Evolutionary conservation across 208 protist genomes (phyloP).

Genomic region (Hexamita inflata): DNA sequence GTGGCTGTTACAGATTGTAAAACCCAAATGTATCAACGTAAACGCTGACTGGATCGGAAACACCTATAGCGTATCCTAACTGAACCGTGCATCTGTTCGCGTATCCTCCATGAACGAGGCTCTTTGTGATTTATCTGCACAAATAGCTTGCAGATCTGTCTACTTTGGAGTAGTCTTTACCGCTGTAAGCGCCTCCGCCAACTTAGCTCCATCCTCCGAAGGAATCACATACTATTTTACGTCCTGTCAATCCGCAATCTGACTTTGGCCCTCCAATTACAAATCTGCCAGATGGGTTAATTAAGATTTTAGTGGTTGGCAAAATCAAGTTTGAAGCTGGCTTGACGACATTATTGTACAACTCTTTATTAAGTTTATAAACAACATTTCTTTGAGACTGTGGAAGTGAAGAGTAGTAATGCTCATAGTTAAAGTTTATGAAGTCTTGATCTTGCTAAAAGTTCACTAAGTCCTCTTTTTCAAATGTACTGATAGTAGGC

Average conservation of each 20-base stretch:
- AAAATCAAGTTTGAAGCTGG: neutral
- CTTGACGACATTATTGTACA: neutral
- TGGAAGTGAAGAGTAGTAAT: neutral
- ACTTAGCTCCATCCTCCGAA: conserved; percentile 99
- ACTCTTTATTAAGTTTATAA: neutral
- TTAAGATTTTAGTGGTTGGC: conserved; percentile 70
- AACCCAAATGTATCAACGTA: conserved; percentile 95
- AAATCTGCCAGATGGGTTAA: conserved; percentile 95
- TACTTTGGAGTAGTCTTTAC: conserved; percentile 98
- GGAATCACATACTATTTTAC: conserved; percentile 99
- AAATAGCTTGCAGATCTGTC: conserved; percentile 96
- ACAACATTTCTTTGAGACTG: too few species aligned
- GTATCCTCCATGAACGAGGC: conserved; percentile 69
- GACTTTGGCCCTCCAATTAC: conserved; percentile 94
- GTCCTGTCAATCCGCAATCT: conserved; percentile 95
- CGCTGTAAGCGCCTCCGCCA: conserved; percentile 96
- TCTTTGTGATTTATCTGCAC: conserved; percentile 96
- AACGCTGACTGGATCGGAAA: conserved; percentile 84
- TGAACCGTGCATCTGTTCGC: conserved; percentile 85
- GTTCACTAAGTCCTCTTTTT: neutral
- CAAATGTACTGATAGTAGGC: conserved; percentile 2
- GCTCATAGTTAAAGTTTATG: neutral
- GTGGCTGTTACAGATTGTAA: too few species aligned
- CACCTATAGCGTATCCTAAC: conserved; percentile 94
- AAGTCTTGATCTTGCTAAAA: too few species aligned